Conservation (phyloP, 805 yeast genomes). For the Barnettozyma sucrosica region DNA sequence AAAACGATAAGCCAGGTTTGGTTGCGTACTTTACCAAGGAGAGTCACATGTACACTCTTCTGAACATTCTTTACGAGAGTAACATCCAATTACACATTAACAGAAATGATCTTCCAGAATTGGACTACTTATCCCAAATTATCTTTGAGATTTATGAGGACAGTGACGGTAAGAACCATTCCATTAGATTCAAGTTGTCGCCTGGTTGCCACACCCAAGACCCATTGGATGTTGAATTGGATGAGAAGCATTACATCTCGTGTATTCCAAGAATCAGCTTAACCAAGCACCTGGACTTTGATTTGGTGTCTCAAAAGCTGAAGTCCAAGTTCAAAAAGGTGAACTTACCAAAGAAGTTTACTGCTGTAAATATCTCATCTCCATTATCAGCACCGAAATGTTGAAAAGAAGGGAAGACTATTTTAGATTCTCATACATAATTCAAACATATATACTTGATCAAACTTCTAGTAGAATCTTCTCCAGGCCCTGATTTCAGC, state of each 20-base stretch:
- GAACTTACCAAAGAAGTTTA: conserved; percentile 82
- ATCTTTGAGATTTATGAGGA: conserved; percentile 92
- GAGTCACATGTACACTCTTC: conserved; percentile 88
- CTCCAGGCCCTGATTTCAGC: too few relatives aligned
- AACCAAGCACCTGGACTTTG: conserved; percentile 91
- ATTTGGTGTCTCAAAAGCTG: conserved; percentile 75
- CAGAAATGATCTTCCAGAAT: conserved; percentile 91
- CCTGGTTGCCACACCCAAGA: conserved; percentile 99
- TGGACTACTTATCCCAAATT: conserved; percentile 92
- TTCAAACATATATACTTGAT: too few relatives aligned
- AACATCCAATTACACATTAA: conserved; percentile 94
- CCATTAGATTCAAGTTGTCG: conserved; percentile 84
- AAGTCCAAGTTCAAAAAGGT: conserved; percentile 81
- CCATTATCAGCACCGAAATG: conserved; percentile 34
- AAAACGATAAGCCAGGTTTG: conserved; percentile 74
- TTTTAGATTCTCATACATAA: too few relatives aligned
- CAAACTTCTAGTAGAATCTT: too few relatives aligned
- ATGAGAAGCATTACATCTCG: conserved; percentile 92
- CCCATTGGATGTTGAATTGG: conserved; percentile 94
- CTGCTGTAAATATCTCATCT: conserved; percentile 82
- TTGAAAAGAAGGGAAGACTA: too few relatives aligned
- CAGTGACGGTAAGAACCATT: conserved; percentile 70
- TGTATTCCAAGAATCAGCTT: conserved; percentile 88
- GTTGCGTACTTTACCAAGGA: conserved; percentile 94
- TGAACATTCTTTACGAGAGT: conserved; percentile 87